Percentiles rank a stretch among this genome's conserved stretches.
Conservation (phyloP, 2,329 filamentous ascomycete genomes). For the Leptographium galeiforme region DNA sequence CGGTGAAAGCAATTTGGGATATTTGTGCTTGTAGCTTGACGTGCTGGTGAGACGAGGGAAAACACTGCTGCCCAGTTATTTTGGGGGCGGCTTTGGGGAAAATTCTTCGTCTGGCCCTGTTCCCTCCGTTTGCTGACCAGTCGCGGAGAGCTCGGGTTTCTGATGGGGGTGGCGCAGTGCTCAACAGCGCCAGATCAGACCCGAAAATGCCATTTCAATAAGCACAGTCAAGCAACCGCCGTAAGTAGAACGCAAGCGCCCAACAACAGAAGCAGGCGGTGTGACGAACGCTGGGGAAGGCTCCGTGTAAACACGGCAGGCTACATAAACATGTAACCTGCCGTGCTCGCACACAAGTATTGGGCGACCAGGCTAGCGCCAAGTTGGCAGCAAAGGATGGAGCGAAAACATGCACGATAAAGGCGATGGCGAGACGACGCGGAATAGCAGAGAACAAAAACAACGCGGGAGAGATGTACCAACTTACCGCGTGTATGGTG, state of each 20-base stretch:
- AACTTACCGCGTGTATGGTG: background rate
- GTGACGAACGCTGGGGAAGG: too few species aligned
- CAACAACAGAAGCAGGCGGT: background rate
- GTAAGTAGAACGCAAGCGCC: too few species aligned
- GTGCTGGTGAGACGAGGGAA: background rate
- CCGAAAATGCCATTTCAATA: background rate
- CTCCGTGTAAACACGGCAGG: background rate
- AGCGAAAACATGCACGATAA: background rate
- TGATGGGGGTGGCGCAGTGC: constrained; percentile 6
- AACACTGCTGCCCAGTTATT: background rate
- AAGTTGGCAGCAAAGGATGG: background rate
- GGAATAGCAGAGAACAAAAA: background rate
- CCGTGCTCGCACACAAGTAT: background rate
- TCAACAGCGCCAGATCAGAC: background rate
- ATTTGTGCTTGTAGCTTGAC: background rate
- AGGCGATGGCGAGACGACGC: too few species aligned
- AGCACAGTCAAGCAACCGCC: background rate
- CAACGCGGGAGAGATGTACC: background rate
- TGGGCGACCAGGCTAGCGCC: background rate
- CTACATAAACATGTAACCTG: background rate
- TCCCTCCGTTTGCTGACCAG: constrained; percentile 1
- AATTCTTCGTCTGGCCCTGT: background rate
- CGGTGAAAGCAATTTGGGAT: background rate
- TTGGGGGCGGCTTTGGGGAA: background rate
- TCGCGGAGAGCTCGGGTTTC: constrained; percentile 7